Base-by-base conservation (phyloP, 345 rosid genomes). In the Eucalyptus sideroxylon region DNA sequence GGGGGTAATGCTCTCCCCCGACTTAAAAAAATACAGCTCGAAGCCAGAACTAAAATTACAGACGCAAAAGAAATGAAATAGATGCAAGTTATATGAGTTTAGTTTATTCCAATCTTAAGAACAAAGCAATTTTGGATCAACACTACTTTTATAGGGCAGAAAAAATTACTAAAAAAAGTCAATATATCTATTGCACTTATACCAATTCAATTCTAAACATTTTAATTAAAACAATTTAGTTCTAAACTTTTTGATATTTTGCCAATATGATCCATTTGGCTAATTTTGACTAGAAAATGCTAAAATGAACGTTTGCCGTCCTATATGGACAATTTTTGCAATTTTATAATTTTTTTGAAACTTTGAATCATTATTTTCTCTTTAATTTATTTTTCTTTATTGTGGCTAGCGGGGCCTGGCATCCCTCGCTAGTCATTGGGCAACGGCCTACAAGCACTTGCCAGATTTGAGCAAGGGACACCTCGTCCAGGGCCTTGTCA, bases 91-190 rank as follows among this genome's bases (percentile, higher is more conserved):
- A 59, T 26, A 59, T 24, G 30, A 14, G 65, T 59, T 59, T 59
- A 59, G 4, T 59, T 26, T 59, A 59, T 59, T 9, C 65, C 3
- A 59, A 26, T 34, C 26, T 4, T 6, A 2, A 19, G 45, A 37
- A 37, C 42, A 24, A 42, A 21, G 4, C 45, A 16, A 72, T 23
- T 72, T 72, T 72, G 82, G 45, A 72, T 59, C 65, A 19, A 53
- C 24, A 53, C 24, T 1, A 53, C 24, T 0, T 53, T 0, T 53
- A 53, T 53, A 53, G 10, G 56, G 2, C 0, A 0, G 2, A 16
- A 0, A 27, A 60, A 27, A 60, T 26, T 60, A 60, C 8, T 12
- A n/a, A 11, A 60, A 27, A 27, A 27, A 60, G 8, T 60, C 8
- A 11, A n/a, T 60, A 60, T 11, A 60, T 60, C 0, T 60, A 60